Conservation (phyloP, 1,284 basidiomycete genomes). For the Pseudomicrostroma phylloplanum region DNA sequence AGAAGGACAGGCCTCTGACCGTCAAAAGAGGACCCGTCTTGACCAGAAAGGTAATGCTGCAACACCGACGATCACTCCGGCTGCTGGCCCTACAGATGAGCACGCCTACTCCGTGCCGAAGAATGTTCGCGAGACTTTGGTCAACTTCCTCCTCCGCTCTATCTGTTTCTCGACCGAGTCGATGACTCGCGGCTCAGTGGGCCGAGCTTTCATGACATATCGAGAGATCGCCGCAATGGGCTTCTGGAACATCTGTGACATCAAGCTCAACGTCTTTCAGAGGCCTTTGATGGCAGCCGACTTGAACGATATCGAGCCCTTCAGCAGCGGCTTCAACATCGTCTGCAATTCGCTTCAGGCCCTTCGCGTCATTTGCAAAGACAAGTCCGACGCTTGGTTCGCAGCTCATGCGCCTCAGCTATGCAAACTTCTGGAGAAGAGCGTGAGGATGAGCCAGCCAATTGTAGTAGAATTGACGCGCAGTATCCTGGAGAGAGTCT, state of each 20-base stretch:
- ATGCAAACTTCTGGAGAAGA: constrained; percentile 68
- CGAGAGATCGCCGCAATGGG: constrained; percentile 6
- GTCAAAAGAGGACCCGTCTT: constrained; percentile 53
- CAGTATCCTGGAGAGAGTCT: constrained; percentile 71
- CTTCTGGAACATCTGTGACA: constrained; percentile 33
- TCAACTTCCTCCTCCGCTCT: constrained; percentile 86
- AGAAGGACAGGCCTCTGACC: constrained; percentile 19
- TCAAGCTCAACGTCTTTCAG: constrained; percentile 63
- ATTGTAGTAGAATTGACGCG: constrained; percentile 36
- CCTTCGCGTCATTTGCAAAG: constrained; percentile 74
- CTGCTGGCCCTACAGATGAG: constrained; percentile 13
- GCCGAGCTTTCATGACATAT: constrained; percentile 66
- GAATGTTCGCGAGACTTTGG: constrained; percentile 58
- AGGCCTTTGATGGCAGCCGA: constrained; percentile 58
- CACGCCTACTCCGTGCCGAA: constrained; percentile 38
- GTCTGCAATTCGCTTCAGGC: constrained; percentile 83
- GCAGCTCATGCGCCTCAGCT: constrained; percentile 68
- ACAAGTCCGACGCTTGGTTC: constrained; percentile 81
- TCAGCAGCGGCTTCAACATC: constrained; percentile 57
- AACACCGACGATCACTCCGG: constrained; percentile 11
- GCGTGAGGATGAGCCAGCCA: constrained; percentile 29
- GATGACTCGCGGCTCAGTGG: constrained; percentile 62
- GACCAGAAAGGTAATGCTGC: constrained; percentile 53
- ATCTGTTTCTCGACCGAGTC: constrained; percentile 68
- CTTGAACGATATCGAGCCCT: constrained; percentile 56